Evolutionary conservation across 257 asterid species (phyloP).

Genomic region (Paraleonurus japonicus): DNA sequence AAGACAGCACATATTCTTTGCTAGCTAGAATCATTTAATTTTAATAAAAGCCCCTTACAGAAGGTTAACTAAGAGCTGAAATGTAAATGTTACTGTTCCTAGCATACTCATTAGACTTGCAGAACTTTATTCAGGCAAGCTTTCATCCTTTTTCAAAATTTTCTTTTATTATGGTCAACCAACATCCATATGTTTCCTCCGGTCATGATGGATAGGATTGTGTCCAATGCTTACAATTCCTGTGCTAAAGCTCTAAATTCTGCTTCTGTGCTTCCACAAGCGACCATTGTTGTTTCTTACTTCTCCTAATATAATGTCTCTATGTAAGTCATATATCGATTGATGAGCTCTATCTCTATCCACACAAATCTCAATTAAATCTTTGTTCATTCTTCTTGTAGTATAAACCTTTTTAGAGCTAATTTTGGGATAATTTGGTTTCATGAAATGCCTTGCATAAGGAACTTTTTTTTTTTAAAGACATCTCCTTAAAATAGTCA

Average conservation of each 20-base stretch:
- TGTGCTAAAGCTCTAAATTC: neutral
- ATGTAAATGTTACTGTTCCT: neutral
- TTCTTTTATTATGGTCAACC: no score
- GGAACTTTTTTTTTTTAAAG: no score
- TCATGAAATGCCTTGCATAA: neutral
- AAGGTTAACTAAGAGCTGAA: neutral
- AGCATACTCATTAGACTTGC: no score
- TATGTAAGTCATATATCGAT: no score
- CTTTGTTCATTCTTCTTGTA: no score
- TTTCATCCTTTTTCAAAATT: no score
- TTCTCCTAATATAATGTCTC: neutral
- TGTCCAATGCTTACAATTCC: neutral
- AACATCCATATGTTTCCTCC: no score
- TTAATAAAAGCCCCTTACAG: neutral
- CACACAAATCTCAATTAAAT: neutral
- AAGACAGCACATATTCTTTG: neutral
- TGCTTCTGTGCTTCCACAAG: neutral
- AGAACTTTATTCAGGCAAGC: no score
- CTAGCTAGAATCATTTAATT: neutral
- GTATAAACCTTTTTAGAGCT: no score
- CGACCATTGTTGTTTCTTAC: neutral
- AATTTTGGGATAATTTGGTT: neutral
- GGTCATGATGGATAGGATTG: neutral
- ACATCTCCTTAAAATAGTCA: no score
- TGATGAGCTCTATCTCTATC: neutral